Evolutionary conservation across 768 basidiomycete species (phyloP).

Genomic region (Lanmaoa pseudosensibilis): DNA sequence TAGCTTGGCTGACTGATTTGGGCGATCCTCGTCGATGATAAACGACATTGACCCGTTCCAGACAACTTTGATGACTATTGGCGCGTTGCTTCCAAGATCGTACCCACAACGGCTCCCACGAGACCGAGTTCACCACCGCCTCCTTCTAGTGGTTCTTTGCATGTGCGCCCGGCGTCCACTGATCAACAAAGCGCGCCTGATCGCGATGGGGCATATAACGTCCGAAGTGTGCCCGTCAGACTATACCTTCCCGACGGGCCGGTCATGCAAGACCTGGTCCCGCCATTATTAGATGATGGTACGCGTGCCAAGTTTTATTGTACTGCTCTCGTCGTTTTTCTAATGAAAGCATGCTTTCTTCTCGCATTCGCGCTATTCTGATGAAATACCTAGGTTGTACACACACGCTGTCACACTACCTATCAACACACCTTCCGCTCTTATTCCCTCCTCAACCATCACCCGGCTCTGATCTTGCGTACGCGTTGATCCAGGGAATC

Average conservation of each 20-base stretch:
- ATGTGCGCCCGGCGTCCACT: constrained; percentile 62
- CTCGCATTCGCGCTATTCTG: not conserved
- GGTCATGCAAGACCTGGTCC: constrained; percentile 85
- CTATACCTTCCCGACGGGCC: constrained; percentile 90
- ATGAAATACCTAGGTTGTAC: constrained; percentile 54
- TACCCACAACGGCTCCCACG: constrained; percentile 71
- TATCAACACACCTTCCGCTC: constrained; percentile 74
- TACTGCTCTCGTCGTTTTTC: not conserved
- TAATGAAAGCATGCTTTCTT: not conserved
- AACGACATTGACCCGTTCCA: constrained; percentile 34
- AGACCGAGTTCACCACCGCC: constrained; percentile 58
- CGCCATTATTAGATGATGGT: constrained; percentile 81
- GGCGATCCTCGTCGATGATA: constrained; percentile 13
- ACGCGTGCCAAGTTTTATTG: constrained; percentile 23
- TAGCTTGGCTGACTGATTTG: constrained; percentile 26
- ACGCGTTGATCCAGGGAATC: constrained; percentile 84
- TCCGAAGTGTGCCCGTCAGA: constrained; percentile 85
- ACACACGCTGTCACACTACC: constrained; percentile 66
- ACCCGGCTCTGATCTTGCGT: constrained; percentile 56
- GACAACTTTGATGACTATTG: constrained; percentile 97
- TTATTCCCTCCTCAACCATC: constrained; percentile 64
- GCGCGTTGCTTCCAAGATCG: constrained; percentile 90
- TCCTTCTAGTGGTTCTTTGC: constrained; percentile 55
- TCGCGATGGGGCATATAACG: constrained; percentile 82
- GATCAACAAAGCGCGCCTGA: constrained; percentile 56